Evolutionary conservation across 2,329 filamentous ascomycete genomes (phyloP).

Genomic region (Pleomassaria siparia): DNA sequence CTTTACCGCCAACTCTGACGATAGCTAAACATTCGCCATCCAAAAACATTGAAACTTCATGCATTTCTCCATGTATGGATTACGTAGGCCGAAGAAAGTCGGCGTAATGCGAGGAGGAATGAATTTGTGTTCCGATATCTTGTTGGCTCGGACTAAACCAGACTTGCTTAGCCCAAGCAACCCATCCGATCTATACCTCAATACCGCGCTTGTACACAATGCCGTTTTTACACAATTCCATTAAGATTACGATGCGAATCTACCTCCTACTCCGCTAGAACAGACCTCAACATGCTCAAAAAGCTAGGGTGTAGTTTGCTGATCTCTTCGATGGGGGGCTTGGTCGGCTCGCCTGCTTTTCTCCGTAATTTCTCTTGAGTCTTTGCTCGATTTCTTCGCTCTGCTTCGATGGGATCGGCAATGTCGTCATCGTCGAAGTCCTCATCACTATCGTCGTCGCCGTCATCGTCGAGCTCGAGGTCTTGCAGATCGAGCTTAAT

Average conservation of each 20-base stretch:
- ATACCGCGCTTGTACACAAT: not conserved
- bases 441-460: slow-evolving; percentile 56
- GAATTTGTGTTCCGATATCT: not conserved
- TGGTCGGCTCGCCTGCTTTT: slow-evolving; percentile 79
- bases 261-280: slow-evolving; percentile 60
- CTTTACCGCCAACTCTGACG: no score
- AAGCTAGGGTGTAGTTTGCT: slow-evolving; percentile 80
- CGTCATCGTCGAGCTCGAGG: slow-evolving; percentile 75
- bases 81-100: not conserved
- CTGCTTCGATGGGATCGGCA: slow-evolving; percentile 82
- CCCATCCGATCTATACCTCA: not conserved
- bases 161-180: not conserved
- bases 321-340: slow-evolving; percentile 77
- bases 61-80: no score
- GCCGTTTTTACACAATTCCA: not conserved
- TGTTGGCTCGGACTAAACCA: not conserved
- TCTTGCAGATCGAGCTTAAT: slow-evolving; percentile 73
- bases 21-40: no score
- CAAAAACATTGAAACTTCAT: no score
- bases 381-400: slow-evolving; percentile 75
- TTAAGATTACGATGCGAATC: not conserved
- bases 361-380: slow-evolving; percentile 78
- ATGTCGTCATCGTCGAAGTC: slow-evolving; percentile 67
- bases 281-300: slow-evolving; percentile 75
- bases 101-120: not conserved